A percentile compares a stretch with the other conserved stretches of the same genome.
These are phyloP conservation scores for Besnoitia besnoiti DNA, from an alignment of 169 alveolate species.

Conservation along the genomic window DNA sequence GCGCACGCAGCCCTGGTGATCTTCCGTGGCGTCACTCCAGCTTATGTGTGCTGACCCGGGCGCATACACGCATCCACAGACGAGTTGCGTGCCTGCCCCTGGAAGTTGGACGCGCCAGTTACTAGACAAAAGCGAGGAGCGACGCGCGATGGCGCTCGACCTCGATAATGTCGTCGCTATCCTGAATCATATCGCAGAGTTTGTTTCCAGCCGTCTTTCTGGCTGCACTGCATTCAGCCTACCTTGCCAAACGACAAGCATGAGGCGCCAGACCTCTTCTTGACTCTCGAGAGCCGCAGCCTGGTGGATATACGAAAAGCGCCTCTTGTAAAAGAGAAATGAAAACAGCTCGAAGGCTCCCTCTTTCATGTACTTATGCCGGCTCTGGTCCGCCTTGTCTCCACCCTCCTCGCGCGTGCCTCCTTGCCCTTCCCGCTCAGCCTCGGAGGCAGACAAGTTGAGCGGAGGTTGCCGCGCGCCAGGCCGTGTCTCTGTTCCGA, in stretches of 20 bases:
- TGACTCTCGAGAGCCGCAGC: slow-evolving; percentile 13
- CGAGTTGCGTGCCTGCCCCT: too few relatives aligned
- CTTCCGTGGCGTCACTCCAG: too few relatives aligned
- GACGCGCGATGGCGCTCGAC: too few relatives aligned
- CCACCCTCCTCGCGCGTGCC: neutral
- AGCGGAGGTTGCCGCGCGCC: neutral
- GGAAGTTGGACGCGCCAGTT: neutral
- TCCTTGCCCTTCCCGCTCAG: neutral
- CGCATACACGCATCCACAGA: too few relatives aligned
- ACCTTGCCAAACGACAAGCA: slow-evolving; percentile 42
- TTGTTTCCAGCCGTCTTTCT: too few relatives aligned
- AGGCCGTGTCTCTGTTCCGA: neutral
- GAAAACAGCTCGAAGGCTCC: slow-evolving; percentile 25
- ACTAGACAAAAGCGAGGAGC: neutral
- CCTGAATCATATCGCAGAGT: too few relatives aligned
- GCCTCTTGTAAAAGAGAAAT: neutral
- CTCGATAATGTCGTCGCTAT: too few relatives aligned
- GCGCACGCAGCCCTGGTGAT: too few relatives aligned
- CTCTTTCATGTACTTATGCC: neutral
- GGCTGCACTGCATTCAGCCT: too few relatives aligned
- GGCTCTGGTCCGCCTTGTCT: neutral
- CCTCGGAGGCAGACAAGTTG: neutral
- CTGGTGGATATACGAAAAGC: slow-evolving; percentile 18
- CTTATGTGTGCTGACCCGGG: too few relatives aligned
- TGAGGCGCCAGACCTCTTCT: slow-evolving; percentile 27